Percentiles rank a stretch among this genome's conserved stretches.
Evolutionary conservation across 176 grass and related monocot species (phyloP).

Genomic region (Cocos nucifera): DNA sequence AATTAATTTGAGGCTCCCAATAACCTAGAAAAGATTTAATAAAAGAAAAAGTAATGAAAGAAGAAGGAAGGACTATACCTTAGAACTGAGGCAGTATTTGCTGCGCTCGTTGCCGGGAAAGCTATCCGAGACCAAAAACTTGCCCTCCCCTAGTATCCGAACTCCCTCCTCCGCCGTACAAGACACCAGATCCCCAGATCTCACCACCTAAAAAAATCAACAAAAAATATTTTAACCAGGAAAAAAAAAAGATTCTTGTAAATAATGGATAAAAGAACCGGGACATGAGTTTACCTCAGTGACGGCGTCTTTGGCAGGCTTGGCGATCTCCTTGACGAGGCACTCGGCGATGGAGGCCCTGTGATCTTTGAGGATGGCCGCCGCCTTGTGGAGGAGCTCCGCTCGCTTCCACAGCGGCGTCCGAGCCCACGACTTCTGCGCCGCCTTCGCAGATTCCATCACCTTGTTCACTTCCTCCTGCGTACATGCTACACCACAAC

Average conservation of each 20-base stretch:
- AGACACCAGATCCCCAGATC: constrained; percentile 83
- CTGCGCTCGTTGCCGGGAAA: constrained; percentile 91
- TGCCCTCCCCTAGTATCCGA: constrained; percentile 81
- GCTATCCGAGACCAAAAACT: constrained; percentile 85
- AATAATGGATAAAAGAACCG: background rate
- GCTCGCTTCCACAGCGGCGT: constrained; percentile 91
- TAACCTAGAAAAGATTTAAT: no score
- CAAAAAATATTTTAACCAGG: background rate
- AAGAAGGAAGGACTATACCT: constrained; percentile 37
- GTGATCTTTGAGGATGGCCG: constrained; percentile 86
- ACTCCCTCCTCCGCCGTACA: constrained; percentile 96
- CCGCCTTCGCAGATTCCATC: constrained; percentile 72
- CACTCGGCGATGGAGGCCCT: constrained; percentile 71
- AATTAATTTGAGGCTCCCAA: no score
- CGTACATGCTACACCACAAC: constrained; percentile 54
- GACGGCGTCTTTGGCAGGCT: constrained; percentile 89
- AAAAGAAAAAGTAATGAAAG: no score
- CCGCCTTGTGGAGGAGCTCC: constrained; percentile 85
- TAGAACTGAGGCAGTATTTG: constrained; percentile 94
- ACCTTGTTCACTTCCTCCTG: constrained; percentile 99
- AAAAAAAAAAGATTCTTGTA: background rate
- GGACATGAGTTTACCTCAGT: constrained; percentile 43
- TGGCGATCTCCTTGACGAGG: constrained; percentile 94
- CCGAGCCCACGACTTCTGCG: constrained; percentile 67
- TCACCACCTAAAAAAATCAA: constrained; percentile 50